Percentiles rank a stretch among this genome's conserved stretches.
These are phyloP conservation scores for Lojkania enalia DNA, from an alignment of 2,329 filamentous ascomycete genomes.

Conservation along the genomic window DNA sequence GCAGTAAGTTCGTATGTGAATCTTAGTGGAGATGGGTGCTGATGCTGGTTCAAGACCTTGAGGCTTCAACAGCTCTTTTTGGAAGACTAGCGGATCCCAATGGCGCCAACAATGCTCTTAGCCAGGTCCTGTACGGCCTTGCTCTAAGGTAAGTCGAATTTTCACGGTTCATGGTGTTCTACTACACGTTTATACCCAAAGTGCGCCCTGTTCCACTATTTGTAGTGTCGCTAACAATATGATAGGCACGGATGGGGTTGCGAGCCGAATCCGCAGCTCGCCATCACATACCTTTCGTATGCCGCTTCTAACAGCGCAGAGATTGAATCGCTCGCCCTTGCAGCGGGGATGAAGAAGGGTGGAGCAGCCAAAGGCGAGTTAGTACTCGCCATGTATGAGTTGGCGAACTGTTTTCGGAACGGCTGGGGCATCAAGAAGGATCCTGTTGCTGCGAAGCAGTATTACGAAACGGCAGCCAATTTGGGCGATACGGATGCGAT, in stretches of 20 bases:
- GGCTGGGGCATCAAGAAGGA: conserved; percentile 92
- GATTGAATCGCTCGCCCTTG: conserved; percentile 81
- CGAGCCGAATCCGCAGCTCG: conserved; percentile 68
- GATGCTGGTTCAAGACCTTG: conserved; percentile 58
- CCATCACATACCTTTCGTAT: conserved; percentile 81
- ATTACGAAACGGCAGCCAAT: conserved; percentile 97
- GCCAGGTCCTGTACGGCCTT: conserved; percentile 93
- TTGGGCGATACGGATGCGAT: conserved; percentile 95
- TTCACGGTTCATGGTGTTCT: conserved; percentile 6
- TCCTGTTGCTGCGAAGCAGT: conserved; percentile 80
- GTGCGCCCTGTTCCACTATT: conserved; percentile 29
- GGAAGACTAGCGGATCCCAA: conserved; percentile 78
- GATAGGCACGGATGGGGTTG: conserved; percentile 91
- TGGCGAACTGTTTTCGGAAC: conserved; percentile 89
- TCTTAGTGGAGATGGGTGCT: conserved; percentile 7
- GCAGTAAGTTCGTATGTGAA: conserved; percentile 50
- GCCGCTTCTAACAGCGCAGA: conserved; percentile 88
- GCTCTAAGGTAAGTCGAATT: conserved; percentile 69
- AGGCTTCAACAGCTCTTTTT: conserved; percentile 82
- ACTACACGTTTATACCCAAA: conserved; percentile 18
- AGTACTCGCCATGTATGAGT: conserved; percentile 92
- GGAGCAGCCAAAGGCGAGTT: conserved; percentile 95
- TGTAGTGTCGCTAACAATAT: conserved; percentile 23
- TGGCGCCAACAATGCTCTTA: conserved; percentile 87
- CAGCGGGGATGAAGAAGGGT: conserved; percentile 87